These are phyloP conservation scores for Trametes hirsuta DNA, from an alignment of 1,284 basidiomycete genomes.

Conservation along the genomic window DNA sequence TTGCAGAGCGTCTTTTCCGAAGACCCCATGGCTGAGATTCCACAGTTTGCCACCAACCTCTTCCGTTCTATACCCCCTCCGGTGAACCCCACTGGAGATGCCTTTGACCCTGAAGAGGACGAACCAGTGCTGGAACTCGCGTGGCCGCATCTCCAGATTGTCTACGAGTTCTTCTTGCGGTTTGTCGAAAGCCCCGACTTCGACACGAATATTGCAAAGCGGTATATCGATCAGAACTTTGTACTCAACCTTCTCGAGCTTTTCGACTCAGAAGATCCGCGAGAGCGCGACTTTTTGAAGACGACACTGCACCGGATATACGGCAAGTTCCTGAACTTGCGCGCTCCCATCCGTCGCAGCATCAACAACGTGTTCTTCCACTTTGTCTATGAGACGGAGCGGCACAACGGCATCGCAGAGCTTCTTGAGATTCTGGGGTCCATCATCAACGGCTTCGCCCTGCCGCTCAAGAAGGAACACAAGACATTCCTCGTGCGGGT, in stretches of 20 bases:
- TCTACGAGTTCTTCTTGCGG: slow-evolving; percentile 99
- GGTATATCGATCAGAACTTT: slow-evolving; percentile 96
- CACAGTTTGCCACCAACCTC: slow-evolving; percentile 93
- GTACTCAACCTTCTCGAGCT: slow-evolving; percentile 96
- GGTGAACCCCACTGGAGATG: slow-evolving; percentile 96
- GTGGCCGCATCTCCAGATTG: slow-evolving; percentile 99
- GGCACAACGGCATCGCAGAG: slow-evolving; percentile 99
- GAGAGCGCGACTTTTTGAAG: slow-evolving; percentile 99
- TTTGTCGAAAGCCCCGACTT: slow-evolving; percentile 99
- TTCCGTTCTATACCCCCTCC: slow-evolving; percentile 99
- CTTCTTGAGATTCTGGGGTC: slow-evolving; percentile 98
- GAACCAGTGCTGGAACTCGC: slow-evolving; percentile 98
- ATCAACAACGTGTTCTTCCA: slow-evolving; percentile 99
- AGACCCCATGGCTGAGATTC: slow-evolving; percentile 5
- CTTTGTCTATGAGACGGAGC: slow-evolving; percentile 98
- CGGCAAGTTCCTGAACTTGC: slow-evolving; percentile 98
- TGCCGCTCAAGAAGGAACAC: slow-evolving; percentile 99
- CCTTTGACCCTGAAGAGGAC: slow-evolving; percentile 99
- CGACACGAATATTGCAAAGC: slow-evolving; percentile 97
- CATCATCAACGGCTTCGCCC: slow-evolving; percentile 99
- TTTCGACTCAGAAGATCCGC: slow-evolving; percentile 98
- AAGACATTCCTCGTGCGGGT: slow-evolving; percentile 97
- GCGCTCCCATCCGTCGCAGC: slow-evolving; percentile 97
- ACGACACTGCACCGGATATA: slow-evolving; percentile 99
- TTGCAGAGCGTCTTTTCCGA: slow-evolving; percentile 15